Evolutionary conservation across 202 grass and related monocot species (phyloP), one percentile per base, ranked within the genome.

Genomic region (Tripidium arundinaceum): DNA sequence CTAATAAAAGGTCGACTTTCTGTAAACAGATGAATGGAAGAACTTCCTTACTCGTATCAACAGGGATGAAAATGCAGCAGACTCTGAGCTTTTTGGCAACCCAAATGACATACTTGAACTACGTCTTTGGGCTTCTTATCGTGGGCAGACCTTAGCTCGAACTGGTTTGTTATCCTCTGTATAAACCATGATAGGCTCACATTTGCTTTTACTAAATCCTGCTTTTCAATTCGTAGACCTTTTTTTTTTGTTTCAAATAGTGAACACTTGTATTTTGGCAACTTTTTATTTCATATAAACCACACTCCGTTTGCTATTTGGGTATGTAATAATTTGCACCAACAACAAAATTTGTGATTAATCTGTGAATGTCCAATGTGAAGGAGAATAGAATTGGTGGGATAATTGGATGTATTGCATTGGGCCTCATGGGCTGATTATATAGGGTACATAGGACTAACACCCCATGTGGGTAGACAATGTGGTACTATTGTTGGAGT

Each of bases 121-220:
- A 65, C 90, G 93, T 39, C 79, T 97, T 54, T 97, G 93, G 93
- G 93, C 93, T 83, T 97, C 93, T 50, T 93, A 93, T 70, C 93
- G 93, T 69, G 93, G 93, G 18, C 93, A 97, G 72, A 97, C 93
- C 68, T 89, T 97, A 85, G 93, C 88, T 81, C 87, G 93, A 62
- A 97, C 93, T 76, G 93, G 93, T 97, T 76, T 85, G 75, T 74
- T 62, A 29, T 50, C 61, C 55, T 84, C 72, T 36, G 40, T n/a
- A n/a, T n/a, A 50, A 39, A 11, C 31, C 15, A 12, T 59, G 36
- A 45, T 40, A 40, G 14, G 64, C 22, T 69, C 21, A 19, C 42
- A 11, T 69, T 76, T 55, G 24, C 42, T 66, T 21, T 40, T 11
- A 42, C 7, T 58, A 6, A 19, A 67, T 57, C 28, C 14, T 1